phyloP scores from a whole-genome alignment of 306 rosid genomes.

The Fagus sylvatica region DNA sequence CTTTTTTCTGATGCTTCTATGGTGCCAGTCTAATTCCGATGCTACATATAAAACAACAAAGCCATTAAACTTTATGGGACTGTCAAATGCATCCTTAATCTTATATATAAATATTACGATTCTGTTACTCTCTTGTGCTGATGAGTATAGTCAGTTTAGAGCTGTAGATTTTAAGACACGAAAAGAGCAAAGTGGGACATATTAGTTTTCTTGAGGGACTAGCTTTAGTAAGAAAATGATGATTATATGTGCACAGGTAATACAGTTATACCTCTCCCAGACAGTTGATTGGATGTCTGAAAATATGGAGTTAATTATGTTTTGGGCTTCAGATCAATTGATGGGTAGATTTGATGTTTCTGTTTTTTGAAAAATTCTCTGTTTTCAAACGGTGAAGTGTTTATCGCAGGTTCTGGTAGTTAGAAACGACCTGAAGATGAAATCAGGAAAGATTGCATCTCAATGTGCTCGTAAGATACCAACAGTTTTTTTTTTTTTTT shows the following conservation, averaged over 20 bases:
- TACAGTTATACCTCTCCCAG: neutral
- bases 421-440: constrained; percentile 91
- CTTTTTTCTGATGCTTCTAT: too few species aligned
- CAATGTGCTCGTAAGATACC: constrained; percentile 92
- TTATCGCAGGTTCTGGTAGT: constrained; percentile 74
- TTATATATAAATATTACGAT: neutral
- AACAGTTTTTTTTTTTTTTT: neutral
- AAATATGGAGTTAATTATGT: neutral
- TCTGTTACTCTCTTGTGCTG: neutral
- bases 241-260: neutral
- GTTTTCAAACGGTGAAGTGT: constrained; percentile 19
- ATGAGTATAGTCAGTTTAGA: neutral
- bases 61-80: neutral
- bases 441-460: constrained; percentile 88
- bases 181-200: neutral
- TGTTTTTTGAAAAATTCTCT: constrained; percentile 23
- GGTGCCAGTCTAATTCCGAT: neutral
- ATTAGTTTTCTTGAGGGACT: neutral
- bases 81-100: neutral
- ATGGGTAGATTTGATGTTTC: neutral
- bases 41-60: neutral
- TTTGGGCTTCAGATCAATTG: constrained; percentile 5
- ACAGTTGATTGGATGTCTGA: neutral
- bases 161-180: neutral
- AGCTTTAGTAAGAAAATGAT: neutral